Evolutionary conservation across 768 basidiomycete species (phyloP), one percentile per base, ranked within the genome.

Genomic region (Terana coerulea): DNA sequence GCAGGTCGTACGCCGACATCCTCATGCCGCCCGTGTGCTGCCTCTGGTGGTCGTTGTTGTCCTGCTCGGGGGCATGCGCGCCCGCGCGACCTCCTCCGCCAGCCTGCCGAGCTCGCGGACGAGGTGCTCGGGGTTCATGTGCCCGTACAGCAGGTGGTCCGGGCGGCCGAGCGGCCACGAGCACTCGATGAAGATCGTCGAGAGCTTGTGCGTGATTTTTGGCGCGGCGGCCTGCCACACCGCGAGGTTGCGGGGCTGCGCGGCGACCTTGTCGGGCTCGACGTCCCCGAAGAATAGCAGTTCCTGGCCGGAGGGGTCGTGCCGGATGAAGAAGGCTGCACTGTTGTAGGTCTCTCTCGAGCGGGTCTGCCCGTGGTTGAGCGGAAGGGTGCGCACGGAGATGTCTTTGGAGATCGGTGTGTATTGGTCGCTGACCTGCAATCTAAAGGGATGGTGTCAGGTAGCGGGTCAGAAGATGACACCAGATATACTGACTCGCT

Each of bases 251-350:
- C 72, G 75, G 4, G 86, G 85, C 12, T 70, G 66, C 14, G 61
- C n/a, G 5, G 88, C 76, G 41, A 94, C 59, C 44, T 79, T 78
- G 69, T 95, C 91, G 8, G 91, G 90, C 61, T 95, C 91, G 53
- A 97, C 86, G 67, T 95, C 94, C 0, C 95, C 95, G 59, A 97
- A 95, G 69, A 98, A 98, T 31, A 98, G 73, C 57, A 98, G 84
- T 65, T 95, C 90, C 41, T 72, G 76, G 1, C 66, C 66, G 29
- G 76, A 75, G 15, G 75, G 68, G 46, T 88, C 75, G 57, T 88
- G 79, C 12, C 83, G 80, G 59, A 98, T 67, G 66, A 95, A 95
- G 72, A 89, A 95, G 14, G 94, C 95, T 1, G 86, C 72, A 12
- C 88, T 88, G 14, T 84, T 76, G 68, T 97, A 94, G 30, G 69